These are phyloP conservation scores for Hura crepitans DNA, from an alignment of 441 rosid species.

Conservation along the genomic window DNA sequence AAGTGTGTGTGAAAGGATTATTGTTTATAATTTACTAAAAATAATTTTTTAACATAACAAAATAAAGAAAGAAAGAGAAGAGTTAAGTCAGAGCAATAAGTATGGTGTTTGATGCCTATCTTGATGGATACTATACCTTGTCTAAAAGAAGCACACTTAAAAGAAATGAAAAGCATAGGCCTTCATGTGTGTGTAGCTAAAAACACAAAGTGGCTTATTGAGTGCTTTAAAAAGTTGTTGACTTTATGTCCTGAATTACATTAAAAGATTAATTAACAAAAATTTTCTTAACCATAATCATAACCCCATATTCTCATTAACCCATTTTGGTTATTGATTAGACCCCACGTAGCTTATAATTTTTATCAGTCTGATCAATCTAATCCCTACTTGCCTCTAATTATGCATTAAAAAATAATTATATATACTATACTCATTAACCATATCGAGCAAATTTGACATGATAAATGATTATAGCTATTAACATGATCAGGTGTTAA, in stretches of 20 bases:
- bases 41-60: too few relatives aligned
- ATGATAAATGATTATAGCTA: constrained; percentile 31
- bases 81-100: constrained; percentile 41
- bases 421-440: constrained; percentile 1
- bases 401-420: constrained; percentile 21
- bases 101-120: constrained; percentile 57
- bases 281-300: neutral
- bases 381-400: constrained; percentile 15
- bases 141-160: constrained; percentile 43
- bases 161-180: constrained; percentile 43
- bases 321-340: constrained; percentile 13
- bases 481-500: constrained; percentile 13
- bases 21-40: too few relatives aligned
- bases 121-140: constrained; percentile 59
- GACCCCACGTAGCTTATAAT: constrained; percentile 17
- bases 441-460: constrained; percentile 21
- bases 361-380: constrained; percentile 21
- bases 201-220: constrained; percentile 29
- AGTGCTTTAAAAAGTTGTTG: constrained; percentile 31
- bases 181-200: constrained; percentile 41
- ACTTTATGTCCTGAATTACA: constrained; percentile 23
- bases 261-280: too few relatives aligned
- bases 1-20: too few relatives aligned
- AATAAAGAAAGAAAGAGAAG: constrained; percentile 48
- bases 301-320: neutral